These are phyloP conservation scores for Gastrolobium villosum DNA, from an alignment of 306 rosid species.

Conservation along the genomic window DNA sequence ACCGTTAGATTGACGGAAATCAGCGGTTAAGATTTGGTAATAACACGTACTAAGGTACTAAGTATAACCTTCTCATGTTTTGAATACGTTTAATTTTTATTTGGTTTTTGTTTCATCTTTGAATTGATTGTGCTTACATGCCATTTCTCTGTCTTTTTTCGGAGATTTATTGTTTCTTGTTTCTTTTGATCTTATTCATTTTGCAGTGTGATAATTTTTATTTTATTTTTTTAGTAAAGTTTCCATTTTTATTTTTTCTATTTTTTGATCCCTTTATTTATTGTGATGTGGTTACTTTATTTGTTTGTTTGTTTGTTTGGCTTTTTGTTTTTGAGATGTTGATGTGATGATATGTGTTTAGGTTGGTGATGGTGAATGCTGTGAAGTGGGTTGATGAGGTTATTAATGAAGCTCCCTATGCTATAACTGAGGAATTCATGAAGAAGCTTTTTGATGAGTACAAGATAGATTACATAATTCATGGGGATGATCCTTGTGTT, in stretches of 20 bases:
- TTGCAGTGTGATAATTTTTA: not conserved
- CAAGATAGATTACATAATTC: constrained; percentile 90
- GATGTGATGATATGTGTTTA: constrained; percentile 32
- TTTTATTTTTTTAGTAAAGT: not conserved
- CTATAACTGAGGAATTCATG: constrained; percentile 94
- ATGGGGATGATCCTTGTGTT: constrained; percentile 98
- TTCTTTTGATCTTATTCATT: not conserved
- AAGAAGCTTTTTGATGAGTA: constrained; percentile 86
- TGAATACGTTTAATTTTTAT: not conserved
- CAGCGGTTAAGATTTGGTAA: too few species aligned
- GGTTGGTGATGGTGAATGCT: constrained; percentile 77
- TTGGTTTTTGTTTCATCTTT: constrained; percentile 9
- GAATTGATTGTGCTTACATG: constrained; percentile 23
- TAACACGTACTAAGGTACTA: too few species aligned
- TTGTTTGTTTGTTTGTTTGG: not conserved
- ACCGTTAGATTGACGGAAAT: too few species aligned
- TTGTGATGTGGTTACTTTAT: constrained; percentile 29
- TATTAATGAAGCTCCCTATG: constrained; percentile 94
- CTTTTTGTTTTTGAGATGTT: constrained; percentile 3
- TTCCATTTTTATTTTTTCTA: not conserved
- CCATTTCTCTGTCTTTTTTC: not conserved
- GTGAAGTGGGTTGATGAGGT: constrained; percentile 99
- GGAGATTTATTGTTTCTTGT: not conserved
- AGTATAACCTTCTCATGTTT: too few species aligned
- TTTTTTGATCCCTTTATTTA: not conserved